Base-by-base conservation (phyloP, 1,284 basidiomycete genomes). In the Ustilago tritici region DNA sequence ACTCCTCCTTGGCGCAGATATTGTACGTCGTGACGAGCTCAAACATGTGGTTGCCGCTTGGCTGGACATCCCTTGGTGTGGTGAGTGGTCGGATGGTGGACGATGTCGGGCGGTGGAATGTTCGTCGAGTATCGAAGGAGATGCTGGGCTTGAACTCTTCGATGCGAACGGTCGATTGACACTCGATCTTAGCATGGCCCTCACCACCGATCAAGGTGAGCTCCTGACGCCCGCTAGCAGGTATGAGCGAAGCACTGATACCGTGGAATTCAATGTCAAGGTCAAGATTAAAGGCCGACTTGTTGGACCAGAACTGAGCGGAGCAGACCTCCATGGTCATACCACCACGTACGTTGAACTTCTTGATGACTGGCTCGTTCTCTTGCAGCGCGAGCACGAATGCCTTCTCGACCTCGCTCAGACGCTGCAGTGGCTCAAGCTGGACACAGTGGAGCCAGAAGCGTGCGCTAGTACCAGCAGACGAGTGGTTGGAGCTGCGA, bases 361-460 rank as follows among this genome's bases (percentile, higher is more conserved):
- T 82, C 65, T 85, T 85, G 31, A 62, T 74, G 23, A 86, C 80
- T 4, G 86, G 81, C 72, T 87, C 86, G 64, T 82, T 78, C 68
- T 86, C 82, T 56, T 81, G 79, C 53, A 86, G 63, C 10, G 76
- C 74, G n/a, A 86, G 53, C 23, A 87, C 81, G 31, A 70, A 84
- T 6, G 85, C 76, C 60, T 82, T 72, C 73, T 87, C 85, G 17
- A 83, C 80, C 35, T 82, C 65, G 65, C 76, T 76, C 35, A 86
- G 70, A 19, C 86, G 77, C 47, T 74, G 70, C 41, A 85, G 80
- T 34, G 84, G 82, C 68, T 79, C 76, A 9, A 87, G 68, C 74
- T 86, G 84, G 56, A 87, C 84, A 40, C 82, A 73, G 62, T 86
- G 86, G 15, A 86, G 65, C 86, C 86, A 87, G 70, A 86, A 81